Conservation (phyloP, 2,329 filamentous ascomycete genomes). For the Penicillium sp. region DNA sequence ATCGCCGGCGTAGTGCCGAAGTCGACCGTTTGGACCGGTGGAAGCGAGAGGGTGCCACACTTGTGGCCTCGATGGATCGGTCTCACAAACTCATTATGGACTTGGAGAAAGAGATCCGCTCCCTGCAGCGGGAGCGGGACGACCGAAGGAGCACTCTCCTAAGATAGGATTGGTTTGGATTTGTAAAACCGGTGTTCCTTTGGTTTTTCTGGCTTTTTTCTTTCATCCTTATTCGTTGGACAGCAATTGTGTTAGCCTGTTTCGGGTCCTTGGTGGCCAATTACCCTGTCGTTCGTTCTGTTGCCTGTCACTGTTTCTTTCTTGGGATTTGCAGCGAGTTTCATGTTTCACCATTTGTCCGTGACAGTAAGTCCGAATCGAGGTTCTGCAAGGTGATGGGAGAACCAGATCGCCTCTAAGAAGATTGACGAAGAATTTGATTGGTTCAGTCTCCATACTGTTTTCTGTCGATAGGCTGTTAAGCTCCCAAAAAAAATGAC, state of each 20-base stretch:
- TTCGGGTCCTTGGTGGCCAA: slow-evolving; percentile 8
- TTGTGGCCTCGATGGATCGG: slow-evolving; percentile 62
- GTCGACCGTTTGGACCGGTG: slow-evolving; percentile 71
- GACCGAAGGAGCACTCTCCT: slow-evolving; percentile 33
- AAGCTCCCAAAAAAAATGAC: slow-evolving; percentile 25
- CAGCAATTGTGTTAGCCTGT: slow-evolving; percentile 17
- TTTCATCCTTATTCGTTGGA: slow-evolving; percentile 10
- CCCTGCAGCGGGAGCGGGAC: slow-evolving; percentile 59
- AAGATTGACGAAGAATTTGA: slow-evolving; percentile 24
- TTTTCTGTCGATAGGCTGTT: slow-evolving; percentile 17
- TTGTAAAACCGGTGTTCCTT: slow-evolving; percentile 8
- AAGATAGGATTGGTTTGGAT: slow-evolving; percentile 16
- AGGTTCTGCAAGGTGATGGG: slow-evolving; percentile 25
- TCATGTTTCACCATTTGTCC: slow-evolving; percentile 28
- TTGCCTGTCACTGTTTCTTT: slow-evolving; percentile 18
- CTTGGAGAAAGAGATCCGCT: slow-evolving; percentile 65
- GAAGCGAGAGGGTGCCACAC: slow-evolving; percentile 64
- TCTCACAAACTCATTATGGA: slow-evolving; percentile 69
- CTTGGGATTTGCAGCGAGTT: slow-evolving; percentile 19
- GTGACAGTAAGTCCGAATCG: slow-evolving; percentile 26
- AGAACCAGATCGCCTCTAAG: slow-evolving; percentile 13
- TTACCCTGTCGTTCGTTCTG: slow-evolving; percentile 12
- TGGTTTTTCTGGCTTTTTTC: slow-evolving; percentile 5
- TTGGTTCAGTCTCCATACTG: slow-evolving; percentile 16
- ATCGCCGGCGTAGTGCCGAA: slow-evolving; percentile 71